Conservation (phyloP, 257 asterid species). For the Nicotiana noctiflora region DNA sequence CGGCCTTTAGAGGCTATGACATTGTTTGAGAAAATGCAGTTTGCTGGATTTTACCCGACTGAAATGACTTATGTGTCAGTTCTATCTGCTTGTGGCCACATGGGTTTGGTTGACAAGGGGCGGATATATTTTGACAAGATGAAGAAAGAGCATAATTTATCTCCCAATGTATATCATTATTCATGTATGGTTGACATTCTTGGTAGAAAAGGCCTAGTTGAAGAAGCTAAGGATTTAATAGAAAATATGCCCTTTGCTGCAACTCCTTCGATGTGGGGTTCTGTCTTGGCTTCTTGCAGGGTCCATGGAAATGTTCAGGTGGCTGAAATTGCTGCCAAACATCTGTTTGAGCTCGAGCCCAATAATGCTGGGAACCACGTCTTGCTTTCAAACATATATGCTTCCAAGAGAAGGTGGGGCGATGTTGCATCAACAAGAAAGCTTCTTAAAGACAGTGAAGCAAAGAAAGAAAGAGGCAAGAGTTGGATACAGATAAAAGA, state of each 20-base stretch:
- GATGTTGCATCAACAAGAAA: constrained; percentile 72
- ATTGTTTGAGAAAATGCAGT: constrained; percentile 87
- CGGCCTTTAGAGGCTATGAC: constrained; percentile 67
- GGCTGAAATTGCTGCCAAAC: constrained; percentile 69
- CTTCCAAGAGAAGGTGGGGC: constrained; percentile 67
- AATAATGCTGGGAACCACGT: constrained; percentile 81
- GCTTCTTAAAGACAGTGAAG: constrained; percentile 56
- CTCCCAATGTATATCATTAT: constrained; percentile 58
- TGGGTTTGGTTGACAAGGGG: constrained; percentile 78
- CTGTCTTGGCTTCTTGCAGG: constrained; percentile 77
- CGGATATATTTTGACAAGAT: constrained; percentile 59
- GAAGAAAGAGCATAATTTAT: constrained; percentile 48
- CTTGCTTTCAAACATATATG: constrained; percentile 72
- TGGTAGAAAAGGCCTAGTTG: constrained; percentile 57
- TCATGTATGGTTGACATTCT: constrained; percentile 87
- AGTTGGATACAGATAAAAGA: constrained; percentile 87
- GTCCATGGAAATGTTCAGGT: constrained; percentile 58
- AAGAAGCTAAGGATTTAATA: constrained; percentile 66
- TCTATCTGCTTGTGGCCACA: constrained; percentile 79
- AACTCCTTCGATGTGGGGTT: constrained; percentile 91
- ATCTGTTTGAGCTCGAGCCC: constrained; percentile 75
- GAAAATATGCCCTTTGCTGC: constrained; percentile 72
- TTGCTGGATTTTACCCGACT: constrained; percentile 38
- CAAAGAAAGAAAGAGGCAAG: constrained; percentile 80
- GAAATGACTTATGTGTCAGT: constrained; percentile 64